These are phyloP conservation scores for Oryza punctata DNA, from an alignment of 176 grass and related monocot species.

Conservation along the genomic window DNA sequence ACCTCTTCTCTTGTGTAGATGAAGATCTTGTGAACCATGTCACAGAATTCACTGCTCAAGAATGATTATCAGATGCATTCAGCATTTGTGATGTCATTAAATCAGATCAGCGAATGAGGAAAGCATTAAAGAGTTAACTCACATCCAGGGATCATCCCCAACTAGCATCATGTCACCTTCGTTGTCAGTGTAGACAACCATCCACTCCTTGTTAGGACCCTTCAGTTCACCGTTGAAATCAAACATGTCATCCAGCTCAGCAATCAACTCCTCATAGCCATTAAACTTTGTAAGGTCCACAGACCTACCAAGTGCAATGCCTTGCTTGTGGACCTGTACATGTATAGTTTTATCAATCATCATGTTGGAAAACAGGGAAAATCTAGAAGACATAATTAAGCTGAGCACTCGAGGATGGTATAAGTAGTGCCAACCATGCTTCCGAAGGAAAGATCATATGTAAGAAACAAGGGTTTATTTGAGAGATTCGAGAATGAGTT, in stretches of 20 bases:
- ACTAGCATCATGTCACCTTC: slow-evolving; percentile 99
- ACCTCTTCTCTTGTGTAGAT: slow-evolving; percentile 90
- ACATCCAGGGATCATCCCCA: slow-evolving; percentile 96
- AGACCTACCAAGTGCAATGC: slow-evolving; percentile 90
- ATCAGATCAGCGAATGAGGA: not conserved
- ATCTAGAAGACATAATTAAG: slow-evolving; percentile 1
- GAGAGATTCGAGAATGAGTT: not conserved
- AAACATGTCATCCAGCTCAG: slow-evolving; percentile 93
- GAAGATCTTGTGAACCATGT: slow-evolving; percentile 87
- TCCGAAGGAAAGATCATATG: slow-evolving; percentile 6
- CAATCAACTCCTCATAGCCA: slow-evolving; percentile 59
- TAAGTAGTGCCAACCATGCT: not conserved
- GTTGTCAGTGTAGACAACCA: slow-evolving; percentile 87
- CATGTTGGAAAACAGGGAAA: not conserved
- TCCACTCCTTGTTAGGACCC: slow-evolving; percentile 68
- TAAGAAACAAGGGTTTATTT: not conserved
- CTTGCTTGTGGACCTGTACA: slow-evolving; percentile 95
- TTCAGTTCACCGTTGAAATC: slow-evolving; percentile 80
- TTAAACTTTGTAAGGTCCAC: slow-evolving; percentile 91
- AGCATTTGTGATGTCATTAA: slow-evolving; percentile 14
- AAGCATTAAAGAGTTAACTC: slow-evolving; percentile 35
- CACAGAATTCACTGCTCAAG: slow-evolving; percentile 83
- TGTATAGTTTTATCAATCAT: slow-evolving; percentile 14
- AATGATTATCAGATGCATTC: slow-evolving; percentile 7
- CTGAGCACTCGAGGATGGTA: not conserved